These are phyloP conservation scores for Agapanthus africanus DNA, from an alignment of 106 monocot genomes.

Conservation along the genomic window DNA sequence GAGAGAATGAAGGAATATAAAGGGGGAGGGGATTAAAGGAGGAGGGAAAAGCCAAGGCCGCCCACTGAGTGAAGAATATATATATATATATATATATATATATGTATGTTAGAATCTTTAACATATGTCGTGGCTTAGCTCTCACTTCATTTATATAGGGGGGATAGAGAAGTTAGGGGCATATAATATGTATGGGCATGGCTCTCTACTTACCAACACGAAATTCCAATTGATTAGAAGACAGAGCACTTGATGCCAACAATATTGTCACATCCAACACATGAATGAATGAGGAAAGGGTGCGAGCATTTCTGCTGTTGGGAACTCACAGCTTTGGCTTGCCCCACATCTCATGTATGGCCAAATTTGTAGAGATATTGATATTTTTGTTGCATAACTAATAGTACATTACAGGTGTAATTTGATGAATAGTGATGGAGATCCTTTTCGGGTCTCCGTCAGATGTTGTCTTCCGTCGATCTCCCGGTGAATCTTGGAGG, in stretches of 20 bases:
- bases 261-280: background rate
- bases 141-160: background rate
- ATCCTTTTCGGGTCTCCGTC: too few species aligned
- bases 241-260: background rate
- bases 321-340: conserved; percentile 1
- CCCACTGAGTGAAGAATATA: background rate
- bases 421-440: too few species aligned
- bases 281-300: background rate
- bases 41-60: background rate
- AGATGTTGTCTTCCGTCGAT: too few species aligned
- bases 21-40: background rate
- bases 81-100: too few species aligned
- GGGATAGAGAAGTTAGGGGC: background rate
- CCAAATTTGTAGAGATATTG: too few species aligned
- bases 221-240: too few species aligned
- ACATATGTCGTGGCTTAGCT: background rate
- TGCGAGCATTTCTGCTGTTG: conserved; percentile 8
- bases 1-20: background rate
- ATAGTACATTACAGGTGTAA: too few species aligned
- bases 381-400: too few species aligned
- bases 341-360: background rate
- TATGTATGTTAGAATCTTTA: too few species aligned
- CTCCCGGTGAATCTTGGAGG: too few species aligned
- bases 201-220: background rate
- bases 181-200: too few species aligned